Base-by-base conservation (phyloP, 306 rosid species). In the Cyamopsis tetragonoloba region DNA sequence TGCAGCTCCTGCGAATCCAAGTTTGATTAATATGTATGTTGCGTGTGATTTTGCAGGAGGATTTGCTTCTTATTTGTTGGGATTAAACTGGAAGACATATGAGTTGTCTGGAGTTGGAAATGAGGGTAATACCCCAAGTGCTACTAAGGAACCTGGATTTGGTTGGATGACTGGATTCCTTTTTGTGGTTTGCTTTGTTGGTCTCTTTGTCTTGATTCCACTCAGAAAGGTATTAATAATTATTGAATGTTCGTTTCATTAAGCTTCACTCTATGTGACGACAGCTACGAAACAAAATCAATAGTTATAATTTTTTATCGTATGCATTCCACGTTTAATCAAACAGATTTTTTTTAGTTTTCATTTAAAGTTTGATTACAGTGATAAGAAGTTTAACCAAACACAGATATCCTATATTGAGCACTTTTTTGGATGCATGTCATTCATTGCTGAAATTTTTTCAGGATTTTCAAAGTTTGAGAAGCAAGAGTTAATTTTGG, bases 121-220 rank as follows among this genome's bases (percentile, higher is more conserved):
- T 5, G 91, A 78, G 65, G 98, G 95, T 35, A 93, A 89, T 80
- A 83, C 57, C 18, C 34, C 82, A 11, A 69, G 32, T 4, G 64
- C 80, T 32, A 68, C 77, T 30, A 89, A 88, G 64, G 97, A 93
- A 20, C 98, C 98, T 35, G 97, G 79, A 18, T 58, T 93, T 76
- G 97, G 91, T 18, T 93, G 98, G 98, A 93, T 89, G 96, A 74
- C 79, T 54, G 84, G 68, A 30, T 93, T 70, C 65, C 98, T 89
- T 68, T 87, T 86, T 66, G 78, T 89, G 12, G 97, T 89, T 69
- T 93, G 96, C 86, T 93, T 93, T 72, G 96, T 93, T 62, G 98
- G 98, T 2, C 97, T 93, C 63, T 93, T 89, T 75, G 91, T 86
- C 71, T 77, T 93, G 56, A 85, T 93, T 71, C 98, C 98, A 63